Conservation (phyloP, 805 yeast genomes). For the Cyberlindnera mississippiensis region DNA sequence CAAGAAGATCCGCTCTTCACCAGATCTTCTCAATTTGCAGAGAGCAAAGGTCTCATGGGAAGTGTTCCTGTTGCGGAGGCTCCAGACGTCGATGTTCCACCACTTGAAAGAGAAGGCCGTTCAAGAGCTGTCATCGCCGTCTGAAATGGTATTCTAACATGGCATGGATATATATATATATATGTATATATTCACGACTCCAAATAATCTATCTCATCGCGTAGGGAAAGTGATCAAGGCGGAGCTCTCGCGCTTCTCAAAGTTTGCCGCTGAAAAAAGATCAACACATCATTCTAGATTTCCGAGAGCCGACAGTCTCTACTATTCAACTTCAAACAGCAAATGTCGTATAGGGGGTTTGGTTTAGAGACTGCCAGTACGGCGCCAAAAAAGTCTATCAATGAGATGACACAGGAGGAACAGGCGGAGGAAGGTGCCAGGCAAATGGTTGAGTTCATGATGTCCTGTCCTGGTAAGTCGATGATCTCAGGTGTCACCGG, state of each 20-base stretch:
- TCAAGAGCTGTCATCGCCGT: constrained; percentile 27
- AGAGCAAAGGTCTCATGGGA: constrained; percentile 89
- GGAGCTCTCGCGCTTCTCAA: too few species aligned
- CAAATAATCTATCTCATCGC: too few species aligned
- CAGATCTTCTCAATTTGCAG: constrained; percentile 80
- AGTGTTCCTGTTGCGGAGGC: constrained; percentile 70
- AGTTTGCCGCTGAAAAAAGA: neutral
- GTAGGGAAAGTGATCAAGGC: too few species aligned
- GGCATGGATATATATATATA: too few species aligned
- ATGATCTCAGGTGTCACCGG: constrained; percentile 91
- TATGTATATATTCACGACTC: too few species aligned
- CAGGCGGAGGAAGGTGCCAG: constrained; percentile 89
- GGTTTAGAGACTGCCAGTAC: constrained; percentile 38
- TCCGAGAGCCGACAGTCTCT: too few species aligned
- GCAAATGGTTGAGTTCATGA: constrained; percentile 78
- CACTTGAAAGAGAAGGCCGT: constrained; percentile 75
- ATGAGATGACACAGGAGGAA: constrained; percentile 84
- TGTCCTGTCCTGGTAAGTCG: constrained; percentile 93
- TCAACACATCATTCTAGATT: too few species aligned
- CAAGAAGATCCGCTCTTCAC: constrained; percentile 62
- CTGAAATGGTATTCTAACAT: neutral
- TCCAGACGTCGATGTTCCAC: constrained; percentile 58
- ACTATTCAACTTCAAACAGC: neutral
- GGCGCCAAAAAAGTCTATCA: constrained; percentile 44
- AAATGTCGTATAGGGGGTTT: constrained; percentile 39